Evolutionary conservation across 352 stramenopile genomes (phyloP).

Genomic region (Pythium phragmiticola): DNA sequence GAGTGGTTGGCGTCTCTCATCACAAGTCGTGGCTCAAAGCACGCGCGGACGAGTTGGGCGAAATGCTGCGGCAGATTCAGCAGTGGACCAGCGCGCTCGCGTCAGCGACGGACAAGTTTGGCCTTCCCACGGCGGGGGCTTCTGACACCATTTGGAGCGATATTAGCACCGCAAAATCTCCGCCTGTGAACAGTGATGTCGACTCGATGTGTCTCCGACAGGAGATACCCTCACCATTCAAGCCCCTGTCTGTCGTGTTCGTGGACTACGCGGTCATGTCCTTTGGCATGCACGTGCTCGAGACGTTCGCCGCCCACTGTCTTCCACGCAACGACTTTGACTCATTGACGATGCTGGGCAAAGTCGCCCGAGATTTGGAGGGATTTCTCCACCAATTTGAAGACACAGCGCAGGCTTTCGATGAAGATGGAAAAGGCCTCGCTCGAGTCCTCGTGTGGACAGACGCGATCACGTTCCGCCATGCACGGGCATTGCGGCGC

Average conservation of each 20-base stretch:
- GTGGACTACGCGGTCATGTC: constrained; percentile 9
- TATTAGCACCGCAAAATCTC: neutral
- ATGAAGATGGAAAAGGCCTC: neutral
- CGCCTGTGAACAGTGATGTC: neutral
- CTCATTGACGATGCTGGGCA: neutral
- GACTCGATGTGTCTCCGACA: neutral
- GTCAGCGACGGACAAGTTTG: neutral
- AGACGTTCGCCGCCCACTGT: neutral
- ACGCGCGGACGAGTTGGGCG: neutral
- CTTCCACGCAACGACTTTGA: constrained; percentile 1
- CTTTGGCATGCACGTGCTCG: constrained; percentile 5
- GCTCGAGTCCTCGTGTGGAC: neutral
- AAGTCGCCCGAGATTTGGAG: constrained; percentile 5
- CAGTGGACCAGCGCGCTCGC: constrained; percentile 1
- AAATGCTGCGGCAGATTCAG: constrained; percentile 1
- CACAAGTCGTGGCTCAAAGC: constrained; percentile 6
- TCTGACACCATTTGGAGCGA: too few relatives aligned
- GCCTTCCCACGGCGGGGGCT: neutral
- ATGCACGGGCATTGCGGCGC: neutral
- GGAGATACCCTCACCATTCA: neutral
- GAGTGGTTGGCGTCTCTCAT: neutral
- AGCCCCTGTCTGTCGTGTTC: neutral
- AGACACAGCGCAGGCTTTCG: neutral
- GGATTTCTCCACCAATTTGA: neutral
- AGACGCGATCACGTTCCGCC: neutral